Evolutionary conservation across 768 basidiomycete species (phyloP).

Genomic region (Kwoniella dejecticola): DNA sequence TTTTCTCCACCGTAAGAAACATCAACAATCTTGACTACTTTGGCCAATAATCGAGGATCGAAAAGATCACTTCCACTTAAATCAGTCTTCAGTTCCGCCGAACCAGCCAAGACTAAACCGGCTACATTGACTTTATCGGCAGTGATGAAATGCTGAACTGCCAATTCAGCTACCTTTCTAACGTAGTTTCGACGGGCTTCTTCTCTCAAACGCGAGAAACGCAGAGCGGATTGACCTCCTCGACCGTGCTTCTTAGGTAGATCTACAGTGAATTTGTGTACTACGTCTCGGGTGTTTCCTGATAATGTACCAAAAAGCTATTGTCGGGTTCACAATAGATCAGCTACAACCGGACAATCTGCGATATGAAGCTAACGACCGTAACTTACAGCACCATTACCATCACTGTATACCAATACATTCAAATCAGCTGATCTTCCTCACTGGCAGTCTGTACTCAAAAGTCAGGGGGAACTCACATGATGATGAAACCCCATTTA

Average conservation of each 20-base stretch:
- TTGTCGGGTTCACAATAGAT: background rate
- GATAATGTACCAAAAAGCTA: slow-evolving; percentile 87
- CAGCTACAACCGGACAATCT: background rate
- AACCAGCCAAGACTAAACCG: slow-evolving; percentile 92
- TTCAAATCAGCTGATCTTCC: background rate
- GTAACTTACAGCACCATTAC: slow-evolving; percentile 71
- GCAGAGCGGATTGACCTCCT: slow-evolving; percentile 98
- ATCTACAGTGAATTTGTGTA: slow-evolving; percentile 99
- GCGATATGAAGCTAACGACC: background rate
- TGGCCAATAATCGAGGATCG: slow-evolving; percentile 79
- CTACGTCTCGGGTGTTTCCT: slow-evolving; percentile 93
- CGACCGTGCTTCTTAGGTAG: slow-evolving; percentile 99
- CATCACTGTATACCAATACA: slow-evolving; percentile 27
- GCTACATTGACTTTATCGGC: slow-evolving; percentile 98
- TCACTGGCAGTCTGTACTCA: background rate
- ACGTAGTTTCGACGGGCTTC: slow-evolving; percentile 99
- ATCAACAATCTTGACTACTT: slow-evolving; percentile 97
- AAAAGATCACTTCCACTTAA: slow-evolving; percentile 96
- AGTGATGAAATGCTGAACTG: slow-evolving; percentile 97
- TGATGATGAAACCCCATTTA: slow-evolving; percentile 98
- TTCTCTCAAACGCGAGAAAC: slow-evolving; percentile 98
- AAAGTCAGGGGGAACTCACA: slow-evolving; percentile 60
- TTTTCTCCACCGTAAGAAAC: slow-evolving; percentile 98
- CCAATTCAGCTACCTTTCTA: slow-evolving; percentile 94
- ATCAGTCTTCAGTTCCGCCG: slow-evolving; percentile 98